A percentile compares a stretch with the other conserved stretches of the same genome.
Evolutionary conservation across 108 stramenopile species (phyloP).

Genomic region (Cyclotella choctawhatcheeana): DNA sequence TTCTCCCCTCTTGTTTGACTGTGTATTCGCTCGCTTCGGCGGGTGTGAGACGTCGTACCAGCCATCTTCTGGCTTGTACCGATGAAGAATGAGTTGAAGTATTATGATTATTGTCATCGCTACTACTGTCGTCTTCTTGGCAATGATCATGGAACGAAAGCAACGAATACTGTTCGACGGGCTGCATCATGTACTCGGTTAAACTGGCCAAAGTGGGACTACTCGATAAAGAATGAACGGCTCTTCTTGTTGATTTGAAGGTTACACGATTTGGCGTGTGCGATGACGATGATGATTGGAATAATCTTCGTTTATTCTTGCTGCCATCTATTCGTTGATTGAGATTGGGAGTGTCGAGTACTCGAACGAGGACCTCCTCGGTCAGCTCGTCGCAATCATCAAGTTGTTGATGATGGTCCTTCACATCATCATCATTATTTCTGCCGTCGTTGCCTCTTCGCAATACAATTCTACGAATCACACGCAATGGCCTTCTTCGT

Average conservation of each 20-base stretch:
- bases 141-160: slow-evolving; percentile 52
- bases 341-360: no score
- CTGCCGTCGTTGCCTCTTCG: not conserved
- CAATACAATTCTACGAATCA: slow-evolving; percentile 41
- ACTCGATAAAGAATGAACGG: slow-evolving; percentile 23
- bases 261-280: slow-evolving; percentile 39
- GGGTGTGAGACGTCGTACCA: slow-evolving; percentile 38
- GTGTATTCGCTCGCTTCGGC: slow-evolving; percentile 35
- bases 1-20: not conserved
- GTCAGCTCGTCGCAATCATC: not conserved
- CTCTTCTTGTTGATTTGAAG: slow-evolving; percentile 45
- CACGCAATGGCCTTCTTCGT: slow-evolving; percentile 28
- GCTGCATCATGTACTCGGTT: slow-evolving; percentile 54
- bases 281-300: not conserved
- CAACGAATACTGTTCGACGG: slow-evolving; percentile 50
- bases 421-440: not conserved
- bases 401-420: not conserved
- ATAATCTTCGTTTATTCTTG: not conserved
- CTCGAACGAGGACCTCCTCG: not conserved
- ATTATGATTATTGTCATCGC: not conserved
- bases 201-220: slow-evolving; percentile 12
- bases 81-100: no score
- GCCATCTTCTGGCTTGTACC: slow-evolving; percentile 33
- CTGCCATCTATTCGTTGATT: no score
- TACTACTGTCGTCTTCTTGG: no score